These are phyloP conservation scores for Ogataea nitratoaversa DNA, from an alignment of 805 yeast species.

Conservation along the genomic window DNA sequence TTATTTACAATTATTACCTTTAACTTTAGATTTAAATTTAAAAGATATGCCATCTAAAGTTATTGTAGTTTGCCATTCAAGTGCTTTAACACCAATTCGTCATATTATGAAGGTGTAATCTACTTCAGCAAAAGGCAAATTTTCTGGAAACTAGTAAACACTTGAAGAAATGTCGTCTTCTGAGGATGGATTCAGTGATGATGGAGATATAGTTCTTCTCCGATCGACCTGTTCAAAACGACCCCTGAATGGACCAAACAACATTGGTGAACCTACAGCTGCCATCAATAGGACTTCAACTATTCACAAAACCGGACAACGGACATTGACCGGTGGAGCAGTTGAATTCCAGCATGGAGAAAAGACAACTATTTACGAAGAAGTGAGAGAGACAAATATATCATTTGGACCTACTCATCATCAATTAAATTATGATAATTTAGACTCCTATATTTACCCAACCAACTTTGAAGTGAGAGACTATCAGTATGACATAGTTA, in stretches of 20 bases:
- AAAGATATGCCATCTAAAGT: too few species aligned
- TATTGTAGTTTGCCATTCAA: too few species aligned
- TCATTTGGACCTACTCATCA: conserved; percentile 45
- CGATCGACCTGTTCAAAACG: not conserved
- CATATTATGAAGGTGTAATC: too few species aligned
- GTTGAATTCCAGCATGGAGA: conserved; percentile 10
- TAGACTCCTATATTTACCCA: conserved; percentile 69
- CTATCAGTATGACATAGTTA: conserved; percentile 80
- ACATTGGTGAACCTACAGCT: conserved; percentile 1
- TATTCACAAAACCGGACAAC: conserved; percentile 18
- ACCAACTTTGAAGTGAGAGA: conserved; percentile 80
- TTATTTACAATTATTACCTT: too few species aligned
- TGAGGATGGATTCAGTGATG: conserved; percentile 24
- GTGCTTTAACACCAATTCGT: too few species aligned
- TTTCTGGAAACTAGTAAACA: too few species aligned
- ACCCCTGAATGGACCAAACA: not conserved
- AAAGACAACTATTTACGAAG: conserved; percentile 21
- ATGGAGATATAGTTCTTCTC: conserved; percentile 19
- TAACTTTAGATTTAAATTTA: too few species aligned
- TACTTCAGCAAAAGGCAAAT: too few species aligned
- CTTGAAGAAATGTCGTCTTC: conserved; percentile 11
- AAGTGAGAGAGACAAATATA: conserved; percentile 21
- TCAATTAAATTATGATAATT: conserved; percentile 34
- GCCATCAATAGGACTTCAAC: conserved; percentile 19
- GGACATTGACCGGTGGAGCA: conserved; percentile 23